Base-by-base conservation (phyloP, 108 stramenopile genomes). In the Cyclotella choctawhatcheeana region DNA sequence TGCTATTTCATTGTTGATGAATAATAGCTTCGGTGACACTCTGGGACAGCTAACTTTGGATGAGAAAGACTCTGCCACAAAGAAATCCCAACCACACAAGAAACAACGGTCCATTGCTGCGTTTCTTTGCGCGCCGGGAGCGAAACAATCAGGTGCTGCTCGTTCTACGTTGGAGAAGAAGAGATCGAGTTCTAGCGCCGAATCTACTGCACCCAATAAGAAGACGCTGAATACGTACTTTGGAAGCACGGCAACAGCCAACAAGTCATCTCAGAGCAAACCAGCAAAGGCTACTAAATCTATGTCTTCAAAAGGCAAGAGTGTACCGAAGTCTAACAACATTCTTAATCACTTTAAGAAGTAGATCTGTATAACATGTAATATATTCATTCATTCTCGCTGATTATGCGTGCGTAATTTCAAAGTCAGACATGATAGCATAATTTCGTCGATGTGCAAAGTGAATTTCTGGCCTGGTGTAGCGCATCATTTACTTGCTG, bases 51-150 rank as follows among this genome's bases (percentile, higher is more conserved):
- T 78, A 44, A 31, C 27, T 14, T 40, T 88, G 60, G 44, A 82
- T 27, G 71, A 59, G 22, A 67, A 62, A 10, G 83, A 88, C 68
- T 56, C 76, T 10, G 18, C 64, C 13, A 95, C 92, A 17, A 83
- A 82, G 35, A 89, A 81, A 62, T 68, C 93, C 20, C 96, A 97
- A 71, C 96, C 96, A 5, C 96, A 97, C 83, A 97, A 95, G 52
- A 70, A 71, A 51, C 94, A 95, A 64, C 50, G 68, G 26, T 83
- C 86, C 0, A 95, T 97, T 26, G 64, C 85, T 30, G 83, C 91
- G 6, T 97, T 94, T 66, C 88, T 97, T 69, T 64, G 59, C 21
- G 37, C 59, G 20, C 20, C 67, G 17, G 65, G 74, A 26, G 37
- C 71, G 29, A 72, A 25, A 63, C 30, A 21, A 73, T 34, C 29